These are phyloP conservation scores for Hypoxylon rubiginosum DNA, from an alignment of 2,329 filamentous ascomycete genomes.

Conservation along the genomic window DNA sequence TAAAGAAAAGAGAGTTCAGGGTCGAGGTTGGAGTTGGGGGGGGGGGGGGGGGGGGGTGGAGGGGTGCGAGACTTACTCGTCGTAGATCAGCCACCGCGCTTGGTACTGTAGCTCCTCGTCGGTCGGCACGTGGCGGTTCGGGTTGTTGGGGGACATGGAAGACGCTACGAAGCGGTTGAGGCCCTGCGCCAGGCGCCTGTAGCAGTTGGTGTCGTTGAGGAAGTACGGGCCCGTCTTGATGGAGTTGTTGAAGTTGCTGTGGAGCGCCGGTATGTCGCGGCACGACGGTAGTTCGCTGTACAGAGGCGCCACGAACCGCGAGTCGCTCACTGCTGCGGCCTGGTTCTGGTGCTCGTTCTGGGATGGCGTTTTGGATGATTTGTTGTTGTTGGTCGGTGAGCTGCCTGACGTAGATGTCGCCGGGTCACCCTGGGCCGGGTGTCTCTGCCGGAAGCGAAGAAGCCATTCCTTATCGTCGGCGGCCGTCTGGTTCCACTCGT, in stretches of 20 bases:
- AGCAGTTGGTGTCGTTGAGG: slow-evolving; percentile 72
- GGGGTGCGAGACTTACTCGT: slow-evolving; percentile 62
- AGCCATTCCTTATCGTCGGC: slow-evolving; percentile 70
- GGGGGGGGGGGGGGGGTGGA: no score
- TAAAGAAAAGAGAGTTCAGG: no score
- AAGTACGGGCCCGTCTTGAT: slow-evolving; percentile 59
- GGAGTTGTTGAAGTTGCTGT: slow-evolving; percentile 22
- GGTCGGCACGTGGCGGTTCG: slow-evolving; percentile 68
- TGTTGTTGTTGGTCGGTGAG: slow-evolving; percentile 32
- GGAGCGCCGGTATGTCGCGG: slow-evolving; percentile 11
- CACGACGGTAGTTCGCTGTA: slow-evolving; percentile 13
- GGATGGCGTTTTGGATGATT: slow-evolving; percentile 9
- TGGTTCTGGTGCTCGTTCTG: slow-evolving; percentile 7
- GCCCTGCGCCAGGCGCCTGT: slow-evolving; percentile 67
- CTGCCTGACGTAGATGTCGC: slow-evolving; percentile 37
- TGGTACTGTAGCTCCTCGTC: slow-evolving; percentile 75
- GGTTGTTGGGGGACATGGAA: slow-evolving; percentile 71
- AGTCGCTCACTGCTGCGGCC: slow-evolving; percentile 14
- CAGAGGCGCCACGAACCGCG: slow-evolving; percentile 32
- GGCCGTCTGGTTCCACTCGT: slow-evolving; percentile 74
- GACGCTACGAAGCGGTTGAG: slow-evolving; percentile 66
- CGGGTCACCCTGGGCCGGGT: slow-evolving; percentile 50
- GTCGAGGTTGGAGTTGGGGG: neutral
- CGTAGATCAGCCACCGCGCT: slow-evolving; percentile 72
- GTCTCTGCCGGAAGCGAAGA: slow-evolving; percentile 64